Conservation (phyloP, 2,329 filamentous ascomycete species). For the Colletotrichum limetticola region DNA sequence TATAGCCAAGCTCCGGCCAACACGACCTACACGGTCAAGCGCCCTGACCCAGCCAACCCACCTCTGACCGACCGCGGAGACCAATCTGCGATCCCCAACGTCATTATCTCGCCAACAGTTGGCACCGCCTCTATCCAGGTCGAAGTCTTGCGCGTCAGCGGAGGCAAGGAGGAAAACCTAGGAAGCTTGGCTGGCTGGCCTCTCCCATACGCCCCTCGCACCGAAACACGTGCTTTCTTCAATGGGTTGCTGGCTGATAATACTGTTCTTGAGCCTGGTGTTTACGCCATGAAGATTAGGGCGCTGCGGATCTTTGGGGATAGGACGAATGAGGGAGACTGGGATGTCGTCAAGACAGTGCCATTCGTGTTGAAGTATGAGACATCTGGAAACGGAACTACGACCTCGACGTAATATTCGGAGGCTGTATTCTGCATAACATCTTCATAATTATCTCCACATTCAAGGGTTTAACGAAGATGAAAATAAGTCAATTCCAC, state of each 20-base stretch:
- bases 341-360: slow-evolving; percentile 35
- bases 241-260: slow-evolving; percentile 59
- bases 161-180: slow-evolving; percentile 40
- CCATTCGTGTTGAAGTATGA: slow-evolving; percentile 34
- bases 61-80: slow-evolving; percentile 38
- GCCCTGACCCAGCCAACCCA: slow-evolving; percentile 46
- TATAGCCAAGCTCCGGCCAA: slow-evolving; percentile 40
- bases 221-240: slow-evolving; percentile 44
- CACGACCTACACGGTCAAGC: slow-evolving; percentile 53
- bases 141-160: slow-evolving; percentile 54
- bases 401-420: too few relatives aligned
- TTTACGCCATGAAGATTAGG: slow-evolving; percentile 61
- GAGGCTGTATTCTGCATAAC: too few relatives aligned
- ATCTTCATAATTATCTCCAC: too few relatives aligned
- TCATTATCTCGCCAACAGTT: slow-evolving; percentile 54
- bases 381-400: neutral
- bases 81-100: slow-evolving; percentile 45
- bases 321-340: slow-evolving; percentile 37
- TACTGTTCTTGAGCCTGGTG: slow-evolving; percentile 57
- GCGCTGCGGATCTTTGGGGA: slow-evolving; percentile 64
- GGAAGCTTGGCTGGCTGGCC: slow-evolving; percentile 20
- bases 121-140: slow-evolving; percentile 56
- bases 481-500: too few relatives aligned
- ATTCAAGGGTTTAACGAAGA: too few relatives aligned
- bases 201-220: neutral